These are phyloP conservation scores for Beauveria asiatica DNA, from an alignment of 2,329 filamentous ascomycete species.

Conservation along the genomic window DNA sequence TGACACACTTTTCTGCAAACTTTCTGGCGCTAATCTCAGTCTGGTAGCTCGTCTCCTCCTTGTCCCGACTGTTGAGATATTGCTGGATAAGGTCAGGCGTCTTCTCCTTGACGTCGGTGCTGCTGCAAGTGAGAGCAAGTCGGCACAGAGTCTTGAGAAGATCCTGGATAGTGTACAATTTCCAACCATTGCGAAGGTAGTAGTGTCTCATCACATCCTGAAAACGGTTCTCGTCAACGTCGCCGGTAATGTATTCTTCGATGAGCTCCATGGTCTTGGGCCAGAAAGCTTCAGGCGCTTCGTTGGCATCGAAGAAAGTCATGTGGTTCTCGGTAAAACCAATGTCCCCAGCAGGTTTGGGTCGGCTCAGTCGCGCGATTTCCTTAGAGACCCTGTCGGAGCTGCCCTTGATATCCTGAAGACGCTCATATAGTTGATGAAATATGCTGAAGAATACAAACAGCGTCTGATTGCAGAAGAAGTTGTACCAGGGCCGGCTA, in stretches of 20 bases:
- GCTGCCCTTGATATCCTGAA: constrained; percentile 75
- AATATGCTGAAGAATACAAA: constrained; percentile 95
- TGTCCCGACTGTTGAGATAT: constrained; percentile 73
- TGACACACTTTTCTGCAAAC: constrained; percentile 84
- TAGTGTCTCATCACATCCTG: constrained; percentile 88
- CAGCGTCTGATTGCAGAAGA: constrained; percentile 85
- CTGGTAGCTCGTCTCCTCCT: constrained; percentile 80
- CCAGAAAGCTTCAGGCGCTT: constrained; percentile 65
- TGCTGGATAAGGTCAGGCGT: constrained; percentile 82
- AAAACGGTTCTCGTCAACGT: constrained; percentile 73
- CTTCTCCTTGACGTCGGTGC: constrained; percentile 83
- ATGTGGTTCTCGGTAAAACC: constrained; percentile 72
- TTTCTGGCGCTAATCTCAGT: constrained; percentile 85
- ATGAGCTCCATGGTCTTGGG: constrained; percentile 76
- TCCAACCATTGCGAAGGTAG: constrained; percentile 86
- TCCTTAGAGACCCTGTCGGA: constrained; percentile 65
- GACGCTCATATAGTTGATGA: constrained; percentile 77
- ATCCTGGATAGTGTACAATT: constrained; percentile 86
- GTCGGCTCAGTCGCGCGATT: constrained; percentile 62
- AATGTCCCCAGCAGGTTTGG: constrained; percentile 75
- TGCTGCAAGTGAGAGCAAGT: constrained; percentile 75
- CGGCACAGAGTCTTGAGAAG: constrained; percentile 74
- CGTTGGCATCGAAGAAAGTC: constrained; percentile 64
- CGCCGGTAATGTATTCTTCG: constrained; percentile 75
- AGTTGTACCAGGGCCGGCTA: constrained; percentile 70